Conservation (phyloP, 257 asterid genomes). For the Solanum pennellii region DNA sequence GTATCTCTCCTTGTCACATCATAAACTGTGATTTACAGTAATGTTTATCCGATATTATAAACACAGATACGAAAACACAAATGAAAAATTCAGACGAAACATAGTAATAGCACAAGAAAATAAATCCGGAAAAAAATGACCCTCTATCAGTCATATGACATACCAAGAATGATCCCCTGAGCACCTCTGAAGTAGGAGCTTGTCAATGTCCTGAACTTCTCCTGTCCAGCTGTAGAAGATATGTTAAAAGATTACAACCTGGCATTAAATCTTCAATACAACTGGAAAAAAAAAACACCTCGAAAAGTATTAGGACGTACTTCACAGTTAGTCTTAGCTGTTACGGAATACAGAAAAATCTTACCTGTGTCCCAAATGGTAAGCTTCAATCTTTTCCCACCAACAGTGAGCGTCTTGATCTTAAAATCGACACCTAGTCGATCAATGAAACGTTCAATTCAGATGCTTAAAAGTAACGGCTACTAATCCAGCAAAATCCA, state of each 20-base stretch:
- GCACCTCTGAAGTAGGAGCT: constrained; percentile 52
- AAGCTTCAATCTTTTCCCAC: constrained; percentile 75
- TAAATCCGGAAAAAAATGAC: neutral
- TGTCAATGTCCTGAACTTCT: constrained; percentile 67
- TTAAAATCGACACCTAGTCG: constrained; percentile 57
- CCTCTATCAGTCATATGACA: neutral
- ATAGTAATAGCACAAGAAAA: neutral
- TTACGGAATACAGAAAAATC: neutral
- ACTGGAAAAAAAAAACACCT: neutral
- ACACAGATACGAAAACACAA: neutral
- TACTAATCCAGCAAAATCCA: neutral
- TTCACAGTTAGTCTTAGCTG: neutral
- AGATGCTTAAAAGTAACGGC: neutral
- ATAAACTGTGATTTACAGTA: constrained; percentile 33
- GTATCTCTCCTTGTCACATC: constrained; percentile 85
- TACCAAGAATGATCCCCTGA: constrained; percentile 67
- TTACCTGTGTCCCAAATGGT: constrained; percentile 92
- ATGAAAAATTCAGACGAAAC: neutral
- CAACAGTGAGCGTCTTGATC: constrained; percentile 77
- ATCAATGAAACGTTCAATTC: neutral
- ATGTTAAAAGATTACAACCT: neutral
- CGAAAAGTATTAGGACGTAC: neutral
- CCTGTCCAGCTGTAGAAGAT: constrained; percentile 76
- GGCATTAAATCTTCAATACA: neutral
- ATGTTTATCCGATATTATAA: neutral